phyloP scores from a whole-genome alignment of 768 basidiomycete genomes.

The Phylloporus arenicola region DNA sequence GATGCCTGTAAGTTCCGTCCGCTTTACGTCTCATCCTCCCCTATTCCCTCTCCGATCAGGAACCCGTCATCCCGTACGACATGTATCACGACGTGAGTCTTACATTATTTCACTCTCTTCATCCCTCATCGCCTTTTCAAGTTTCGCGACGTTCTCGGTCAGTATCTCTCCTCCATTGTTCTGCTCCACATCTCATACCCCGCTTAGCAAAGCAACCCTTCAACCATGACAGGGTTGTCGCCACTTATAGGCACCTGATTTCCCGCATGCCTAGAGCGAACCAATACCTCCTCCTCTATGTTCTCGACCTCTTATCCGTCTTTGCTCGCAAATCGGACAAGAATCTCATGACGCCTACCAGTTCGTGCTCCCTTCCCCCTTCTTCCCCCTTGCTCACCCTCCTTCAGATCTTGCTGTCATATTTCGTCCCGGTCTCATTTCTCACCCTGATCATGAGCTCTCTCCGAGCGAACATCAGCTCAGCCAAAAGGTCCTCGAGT shows the following conservation, averaged over 20 bases:
- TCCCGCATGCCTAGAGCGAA: slow-evolving; percentile 80
- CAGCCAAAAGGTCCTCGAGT: slow-evolving; percentile 88
- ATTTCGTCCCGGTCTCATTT: slow-evolving; percentile 92
- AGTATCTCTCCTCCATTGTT: slow-evolving; percentile 14
- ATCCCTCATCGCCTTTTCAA: slow-evolving; percentile 25
- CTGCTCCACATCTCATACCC: slow-evolving; percentile 11
- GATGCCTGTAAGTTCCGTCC: slow-evolving; percentile 73
- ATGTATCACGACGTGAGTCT: slow-evolving; percentile 80
- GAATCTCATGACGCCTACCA: slow-evolving; percentile 94
- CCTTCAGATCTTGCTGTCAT: slow-evolving; percentile 87
- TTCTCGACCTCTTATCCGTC: slow-evolving; percentile 91
- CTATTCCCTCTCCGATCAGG: slow-evolving; percentile 42
- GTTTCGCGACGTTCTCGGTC: slow-evolving; percentile 79
- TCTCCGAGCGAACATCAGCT: slow-evolving; percentile 80
- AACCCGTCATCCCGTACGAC: slow-evolving; percentile 89
- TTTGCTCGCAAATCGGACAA: slow-evolving; percentile 87
- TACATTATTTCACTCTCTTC: slow-evolving; percentile 1
- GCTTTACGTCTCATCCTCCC: background rate
- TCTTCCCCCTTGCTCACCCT: background rate
- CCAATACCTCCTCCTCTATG: slow-evolving; percentile 95
- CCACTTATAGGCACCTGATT: slow-evolving; percentile 81
- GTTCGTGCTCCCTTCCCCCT: slow-evolving; percentile 42
- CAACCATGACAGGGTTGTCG: slow-evolving; percentile 67
- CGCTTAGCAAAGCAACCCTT: slow-evolving; percentile 57
- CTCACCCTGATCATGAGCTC: slow-evolving; percentile 84